Conservation (phyloP, 1,284 basidiomycete species). For the Schizophyllum amplum region DNA sequence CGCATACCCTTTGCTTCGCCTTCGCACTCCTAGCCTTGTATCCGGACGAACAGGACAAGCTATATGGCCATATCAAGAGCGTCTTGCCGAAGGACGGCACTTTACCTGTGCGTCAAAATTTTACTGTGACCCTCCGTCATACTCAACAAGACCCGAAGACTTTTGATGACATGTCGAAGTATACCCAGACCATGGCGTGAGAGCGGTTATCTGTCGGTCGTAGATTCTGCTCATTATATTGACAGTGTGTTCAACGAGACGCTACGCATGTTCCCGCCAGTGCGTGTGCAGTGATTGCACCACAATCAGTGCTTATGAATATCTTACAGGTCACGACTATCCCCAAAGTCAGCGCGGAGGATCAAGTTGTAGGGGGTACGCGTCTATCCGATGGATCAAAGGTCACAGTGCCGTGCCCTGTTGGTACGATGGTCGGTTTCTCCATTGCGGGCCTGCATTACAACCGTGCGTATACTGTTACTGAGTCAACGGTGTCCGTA, state of each 20-base stretch:
- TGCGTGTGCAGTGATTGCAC: slow-evolving; percentile 21
- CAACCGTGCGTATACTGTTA: slow-evolving; percentile 26
- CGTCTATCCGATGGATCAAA: slow-evolving; percentile 27
- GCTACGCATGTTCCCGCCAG: slow-evolving; percentile 51
- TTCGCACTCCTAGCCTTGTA: slow-evolving; percentile 42
- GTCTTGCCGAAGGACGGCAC: slow-evolving; percentile 19
- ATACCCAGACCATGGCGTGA: neutral
- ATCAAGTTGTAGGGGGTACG: slow-evolving; percentile 31
- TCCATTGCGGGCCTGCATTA: slow-evolving; percentile 38
- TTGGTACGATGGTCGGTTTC: slow-evolving; percentile 32
- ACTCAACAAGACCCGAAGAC: too few species aligned
- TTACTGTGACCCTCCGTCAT: too few species aligned
- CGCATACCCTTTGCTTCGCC: slow-evolving; percentile 44
- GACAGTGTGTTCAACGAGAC: slow-evolving; percentile 50
- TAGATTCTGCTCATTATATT: slow-evolving; percentile 3
- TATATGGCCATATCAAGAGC: slow-evolving; percentile 43
- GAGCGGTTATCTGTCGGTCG: neutral
- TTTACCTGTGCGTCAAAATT: neutral
- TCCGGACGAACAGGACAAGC: slow-evolving; percentile 52
- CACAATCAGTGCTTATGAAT: neutral
- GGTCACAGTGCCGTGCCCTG: slow-evolving; percentile 33
- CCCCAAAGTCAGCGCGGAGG: slow-evolving; percentile 42
- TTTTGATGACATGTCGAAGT: neutral
- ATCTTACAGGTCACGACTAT: slow-evolving; percentile 29
- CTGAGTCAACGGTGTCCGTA: neutral